Base-by-base conservation (phyloP, 2,329 filamentous ascomycete species). In the Ceratocystis alfenasii region DNA sequence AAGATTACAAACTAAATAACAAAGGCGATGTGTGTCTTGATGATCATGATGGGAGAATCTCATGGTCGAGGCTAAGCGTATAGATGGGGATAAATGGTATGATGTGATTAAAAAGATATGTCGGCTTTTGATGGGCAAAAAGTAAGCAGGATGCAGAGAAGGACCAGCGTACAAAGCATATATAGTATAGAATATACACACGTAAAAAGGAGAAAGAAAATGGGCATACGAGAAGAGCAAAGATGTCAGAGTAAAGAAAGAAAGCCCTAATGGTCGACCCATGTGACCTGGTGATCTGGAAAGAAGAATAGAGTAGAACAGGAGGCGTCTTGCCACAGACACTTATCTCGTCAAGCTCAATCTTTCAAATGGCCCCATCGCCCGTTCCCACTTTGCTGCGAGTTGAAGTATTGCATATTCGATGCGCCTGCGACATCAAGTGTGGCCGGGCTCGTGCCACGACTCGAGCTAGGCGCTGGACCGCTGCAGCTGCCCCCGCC, bases 381-480 rank as follows among this genome's bases (percentile, higher is more conserved):
- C 46, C 74, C 74, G 55, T 76, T 78, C 5, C 63, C 50, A 15
- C 73, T 73, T 20, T 75, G 68, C 69, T 75, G 71, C 68, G 74
- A 74, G 30, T 72, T 73, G 69, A 78, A 75, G 60, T 76, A 76
- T 65, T 75, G 76, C 72, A 75, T 73, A 10, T 77, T 77, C 0
- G 74, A 70, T 66, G 69, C 70, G 44, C 69, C 68, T 10, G 67
- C 69, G 33, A 68, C 70, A 33, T 75, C 75, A 45, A 72, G 71
- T 1, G 73, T 71, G 36, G 77, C 76, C 20, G 81, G 81, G 70
- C 81, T 83, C 45, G 78, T 80, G 20, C 79, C 81, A 33, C 81
- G 76, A 67, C 80, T 82, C 59, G 77, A 75, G 15, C 74, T 72
- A 30, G 73, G 73, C 4, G 45, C 46, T 30, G 41, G 46, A 33